Percentiles rank a stretch among this genome's conserved stretches.
Evolutionary conservation across 352 stramenopile species (phyloP).

Genomic region (Phytophthora pluvialis): DNA sequence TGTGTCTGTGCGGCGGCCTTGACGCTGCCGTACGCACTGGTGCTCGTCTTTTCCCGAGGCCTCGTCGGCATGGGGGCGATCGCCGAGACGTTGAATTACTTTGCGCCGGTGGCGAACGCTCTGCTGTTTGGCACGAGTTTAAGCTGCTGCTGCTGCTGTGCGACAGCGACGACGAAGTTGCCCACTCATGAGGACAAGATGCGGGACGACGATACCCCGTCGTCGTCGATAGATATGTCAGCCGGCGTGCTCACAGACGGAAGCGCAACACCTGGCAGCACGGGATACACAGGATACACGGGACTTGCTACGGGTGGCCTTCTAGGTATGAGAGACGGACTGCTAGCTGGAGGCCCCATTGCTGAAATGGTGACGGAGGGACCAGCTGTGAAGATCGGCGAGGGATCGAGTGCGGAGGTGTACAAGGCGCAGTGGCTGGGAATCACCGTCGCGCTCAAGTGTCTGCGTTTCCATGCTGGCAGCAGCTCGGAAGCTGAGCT

Average conservation of each 20-base stretch:
- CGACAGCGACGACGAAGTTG: conserved; percentile 5
- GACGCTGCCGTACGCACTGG: conserved; percentile 61
- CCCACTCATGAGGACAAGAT: conserved; percentile 16
- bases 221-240: conserved; percentile 39
- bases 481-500: conserved; percentile 52
- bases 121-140: conserved; percentile 73
- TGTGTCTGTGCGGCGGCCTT: conserved; percentile 54
- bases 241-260: conserved; percentile 21
- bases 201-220: conserved; percentile 23
- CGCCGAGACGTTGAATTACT: conserved; percentile 60
- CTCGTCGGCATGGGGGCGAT: conserved; percentile 47
- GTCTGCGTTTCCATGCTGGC: conserved; percentile 51
- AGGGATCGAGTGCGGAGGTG: conserved; percentile 69
- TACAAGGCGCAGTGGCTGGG: conserved; percentile 76
- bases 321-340: conserved; percentile 23
- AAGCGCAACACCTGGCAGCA: conserved; percentile 15
- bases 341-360: conserved; percentile 35
- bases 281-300: conserved; percentile 18
- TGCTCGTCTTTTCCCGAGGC: conserved; percentile 37
- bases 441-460: conserved; percentile 83
- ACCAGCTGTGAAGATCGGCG: conserved; percentile 68
- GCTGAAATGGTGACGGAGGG: conserved; percentile 70
- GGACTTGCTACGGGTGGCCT: conserved; percentile 5
- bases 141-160: conserved; percentile 59
- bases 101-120: conserved; percentile 66